phyloP scores from a whole-genome alignment of 1,284 basidiomycete species.

The Moniliophthora roreri region DNA sequence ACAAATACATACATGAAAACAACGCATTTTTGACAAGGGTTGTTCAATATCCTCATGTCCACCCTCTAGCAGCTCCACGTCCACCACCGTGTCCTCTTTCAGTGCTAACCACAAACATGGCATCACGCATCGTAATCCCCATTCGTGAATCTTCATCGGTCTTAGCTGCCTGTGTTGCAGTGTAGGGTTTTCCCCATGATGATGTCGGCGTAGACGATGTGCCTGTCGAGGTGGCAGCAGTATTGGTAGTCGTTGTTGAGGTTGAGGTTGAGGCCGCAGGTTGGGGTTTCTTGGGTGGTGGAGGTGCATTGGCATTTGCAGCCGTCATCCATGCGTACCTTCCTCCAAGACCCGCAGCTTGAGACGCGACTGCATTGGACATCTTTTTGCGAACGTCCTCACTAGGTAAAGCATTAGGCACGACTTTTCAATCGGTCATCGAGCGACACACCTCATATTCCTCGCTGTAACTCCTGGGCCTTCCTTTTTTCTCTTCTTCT shows the following conservation, averaged over 20 bases:
- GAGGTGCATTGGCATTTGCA: conserved; percentile 43
- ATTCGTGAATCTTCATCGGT: conserved; percentile 55
- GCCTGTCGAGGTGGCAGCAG: conserved; percentile 33
- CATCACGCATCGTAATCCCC: conserved; percentile 70
- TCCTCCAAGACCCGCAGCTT: conserved; percentile 77
- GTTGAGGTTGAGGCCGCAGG: conserved; percentile 21
- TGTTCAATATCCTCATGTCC: too few species aligned
- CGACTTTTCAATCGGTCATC: too few species aligned
- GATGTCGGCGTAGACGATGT: conserved; percentile 32
- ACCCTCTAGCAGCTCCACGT: conserved; percentile 67
- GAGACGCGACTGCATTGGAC: conserved; percentile 85
- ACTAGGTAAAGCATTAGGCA: too few species aligned
- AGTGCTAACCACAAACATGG: conserved; percentile 76
- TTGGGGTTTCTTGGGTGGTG: conserved; percentile 42
- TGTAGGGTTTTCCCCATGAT: conserved; percentile 68
- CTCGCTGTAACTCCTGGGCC: conserved; percentile 80
- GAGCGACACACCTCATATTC: conserved; percentile 71
- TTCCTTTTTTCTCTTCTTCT: conserved; percentile 84
- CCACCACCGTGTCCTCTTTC: conserved; percentile 80
- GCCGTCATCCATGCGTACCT: conserved; percentile 87
- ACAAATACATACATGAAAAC: too few species aligned
- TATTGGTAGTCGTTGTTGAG: conserved; percentile 23
- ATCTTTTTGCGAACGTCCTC: conserved; percentile 88
- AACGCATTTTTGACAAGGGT: too few species aligned
- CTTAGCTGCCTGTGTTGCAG: conserved; percentile 42